A percentile compares a stretch with the other conserved stretches of the same genome.
phyloP scores from a whole-genome alignment of 331 rosid species.

The Malus hybrid region DNA sequence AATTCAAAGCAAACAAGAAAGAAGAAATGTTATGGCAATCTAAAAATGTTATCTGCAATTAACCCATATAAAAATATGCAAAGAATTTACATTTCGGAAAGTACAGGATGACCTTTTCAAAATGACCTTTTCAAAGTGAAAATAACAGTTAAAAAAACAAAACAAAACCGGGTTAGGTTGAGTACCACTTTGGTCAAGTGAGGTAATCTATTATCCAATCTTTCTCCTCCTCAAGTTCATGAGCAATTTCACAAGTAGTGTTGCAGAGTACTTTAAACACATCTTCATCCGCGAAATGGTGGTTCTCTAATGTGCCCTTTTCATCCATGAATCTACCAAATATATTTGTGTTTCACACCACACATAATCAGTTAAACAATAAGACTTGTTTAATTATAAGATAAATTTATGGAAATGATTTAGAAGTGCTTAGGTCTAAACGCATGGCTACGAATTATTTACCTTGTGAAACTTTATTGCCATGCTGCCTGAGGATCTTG shows the following conservation, averaged over 20 bases:
- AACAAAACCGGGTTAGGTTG: background rate
- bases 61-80: too few species aligned
- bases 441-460: background rate
- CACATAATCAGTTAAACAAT: background rate
- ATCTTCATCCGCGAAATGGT: constrained; percentile 22
- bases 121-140: too few species aligned
- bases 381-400: too few species aligned
- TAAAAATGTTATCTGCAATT: too few species aligned
- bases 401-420: background rate
- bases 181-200: constrained; percentile 37
- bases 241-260: constrained; percentile 35
- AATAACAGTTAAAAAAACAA: too few species aligned
- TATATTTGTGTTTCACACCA: constrained; percentile 18
- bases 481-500: constrained; percentile 44
- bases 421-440: background rate
- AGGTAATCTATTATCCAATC: constrained; percentile 21
- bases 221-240: constrained; percentile 30
- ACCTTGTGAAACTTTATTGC: constrained; percentile 41
- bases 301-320: background rate
- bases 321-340: constrained; percentile 22
- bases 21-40: too few species aligned
- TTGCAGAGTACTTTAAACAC: constrained; percentile 44
- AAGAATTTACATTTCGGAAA: too few species aligned
- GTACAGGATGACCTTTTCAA: too few species aligned
- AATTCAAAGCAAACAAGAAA: background rate